Conservation (phyloP, 1,284 basidiomycete species). For the Chondrostereum purpureum region DNA sequence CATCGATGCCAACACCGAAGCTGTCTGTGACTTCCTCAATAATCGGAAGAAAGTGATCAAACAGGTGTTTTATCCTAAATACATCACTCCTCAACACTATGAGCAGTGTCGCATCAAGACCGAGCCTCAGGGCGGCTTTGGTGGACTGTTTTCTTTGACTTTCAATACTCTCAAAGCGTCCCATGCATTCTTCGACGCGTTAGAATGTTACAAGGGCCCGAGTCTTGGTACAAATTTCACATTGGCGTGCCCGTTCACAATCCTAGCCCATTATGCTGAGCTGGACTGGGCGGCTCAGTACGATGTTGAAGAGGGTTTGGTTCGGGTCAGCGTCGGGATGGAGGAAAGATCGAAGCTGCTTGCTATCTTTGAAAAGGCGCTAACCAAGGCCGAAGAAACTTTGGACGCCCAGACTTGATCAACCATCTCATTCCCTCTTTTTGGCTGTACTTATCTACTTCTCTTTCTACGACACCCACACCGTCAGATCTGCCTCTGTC, state of each 20-base stretch:
- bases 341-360: constrained; percentile 69
- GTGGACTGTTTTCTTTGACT: constrained; percentile 89
- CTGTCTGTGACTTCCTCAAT: constrained; percentile 76
- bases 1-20: constrained; percentile 83
- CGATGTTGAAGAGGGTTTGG: constrained; percentile 81
- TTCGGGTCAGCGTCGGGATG: constrained; percentile 88
- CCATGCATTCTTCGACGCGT: constrained; percentile 80
- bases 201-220: constrained; percentile 87
- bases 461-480: not conserved
- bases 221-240: constrained; percentile 96
- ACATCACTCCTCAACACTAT: constrained; percentile 71
- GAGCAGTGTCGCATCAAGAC: constrained; percentile 50
- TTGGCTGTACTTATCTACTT: too few relatives aligned
- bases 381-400: constrained; percentile 61
- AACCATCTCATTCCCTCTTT: constrained; percentile 1
- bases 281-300: constrained; percentile 87
- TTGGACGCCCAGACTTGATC: constrained; percentile 8
- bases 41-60: constrained; percentile 61
- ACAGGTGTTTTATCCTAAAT: constrained; percentile 89
- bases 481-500: constrained; percentile 4
- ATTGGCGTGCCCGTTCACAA: constrained; percentile 87
- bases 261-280: constrained; percentile 90
- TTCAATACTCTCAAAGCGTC: constrained; percentile 71
- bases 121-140: constrained; percentile 63
- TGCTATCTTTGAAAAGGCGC: constrained; percentile 56